Evolutionary conservation across 148 eudicot genomes (phyloP), one percentile per base, ranked within the genome.

Genomic region (Rhododendron mucronatum): DNA sequence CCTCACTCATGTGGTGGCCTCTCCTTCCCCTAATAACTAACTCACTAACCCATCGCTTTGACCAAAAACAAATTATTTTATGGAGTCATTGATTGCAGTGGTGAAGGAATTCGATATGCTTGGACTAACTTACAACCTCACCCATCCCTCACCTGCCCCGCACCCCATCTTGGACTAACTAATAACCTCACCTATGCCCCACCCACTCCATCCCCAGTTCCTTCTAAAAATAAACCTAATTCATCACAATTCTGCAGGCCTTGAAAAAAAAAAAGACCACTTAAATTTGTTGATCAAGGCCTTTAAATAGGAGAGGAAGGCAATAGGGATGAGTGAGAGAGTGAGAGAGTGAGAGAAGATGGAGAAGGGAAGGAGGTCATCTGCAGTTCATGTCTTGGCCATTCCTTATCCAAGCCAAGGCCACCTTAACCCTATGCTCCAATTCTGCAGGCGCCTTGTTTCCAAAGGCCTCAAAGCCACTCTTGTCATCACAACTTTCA

Each of bases 351-450:
- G 30, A 6, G 51, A 35, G 67, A 16, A 45, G 45, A 87, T 85
- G 88, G 86, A 61, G 73, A 57, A 63, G 18, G 67, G 37, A 80
- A 45, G 3, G 44, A 35, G 18, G 26, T 26, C 71, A 1, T 48
- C 45, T 2, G 33, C 18, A 75, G 73, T 80, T 0, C 94, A 92
- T 90, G 89, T 91, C 12, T 81, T 92, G 61, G 88, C 80, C 15
- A 16, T 92, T 3, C 94, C 94, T 47, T 92, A 89, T 80, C 94
- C 92, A 85, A 85, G 75, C 53, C 90, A 92, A 88, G 93, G 93
- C 33, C 94, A 92, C 87, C 80, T 92, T 33, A 89, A 90, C 84
- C 94, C 94, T 5, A 90, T 91, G 93, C 84, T 88, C 59, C 93
- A 92, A 87, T 91, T 92, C 76, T 91, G 89, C 53, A 91, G 82